Evolutionary conservation across 2,329 filamentous ascomycete species (phyloP).

Genomic region (Beauveria scarabaeidicola): DNA sequence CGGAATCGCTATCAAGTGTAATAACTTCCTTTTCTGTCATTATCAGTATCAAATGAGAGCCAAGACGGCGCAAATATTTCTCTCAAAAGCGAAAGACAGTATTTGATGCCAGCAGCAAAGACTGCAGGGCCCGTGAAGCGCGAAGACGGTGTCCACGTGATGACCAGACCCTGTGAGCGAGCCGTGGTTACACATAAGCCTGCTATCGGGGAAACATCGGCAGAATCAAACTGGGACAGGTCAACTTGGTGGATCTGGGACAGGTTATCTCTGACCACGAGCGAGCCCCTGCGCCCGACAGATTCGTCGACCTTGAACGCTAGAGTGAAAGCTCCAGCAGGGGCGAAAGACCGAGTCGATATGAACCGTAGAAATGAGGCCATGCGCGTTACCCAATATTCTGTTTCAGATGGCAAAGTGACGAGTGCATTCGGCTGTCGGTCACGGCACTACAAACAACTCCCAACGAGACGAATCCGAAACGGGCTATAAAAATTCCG

Average conservation of each 20-base stretch:
- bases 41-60: neutral
- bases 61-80: neutral
- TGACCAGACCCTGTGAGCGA: neutral
- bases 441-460: neutral
- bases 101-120: neutral
- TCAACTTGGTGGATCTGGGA: no score
- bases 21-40: constrained; percentile 19
- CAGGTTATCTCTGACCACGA: no score
- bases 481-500: neutral
- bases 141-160: constrained; percentile 4
- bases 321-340: neutral
- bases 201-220: no score
- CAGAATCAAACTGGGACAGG: no score
- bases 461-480: neutral
- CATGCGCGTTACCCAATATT: neutral
- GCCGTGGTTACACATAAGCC: no score
- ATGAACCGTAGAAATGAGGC: neutral
- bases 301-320: neutral
- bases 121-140: neutral
- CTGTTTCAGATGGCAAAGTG: neutral
- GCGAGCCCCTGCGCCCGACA: neutral
- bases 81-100: neutral
- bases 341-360: neutral
- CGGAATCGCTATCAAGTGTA: constrained; percentile 26
- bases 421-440: neutral